phyloP scores from a whole-genome alignment of 1,139 yeast genomes.

The Candida freyschussii region DNA sequence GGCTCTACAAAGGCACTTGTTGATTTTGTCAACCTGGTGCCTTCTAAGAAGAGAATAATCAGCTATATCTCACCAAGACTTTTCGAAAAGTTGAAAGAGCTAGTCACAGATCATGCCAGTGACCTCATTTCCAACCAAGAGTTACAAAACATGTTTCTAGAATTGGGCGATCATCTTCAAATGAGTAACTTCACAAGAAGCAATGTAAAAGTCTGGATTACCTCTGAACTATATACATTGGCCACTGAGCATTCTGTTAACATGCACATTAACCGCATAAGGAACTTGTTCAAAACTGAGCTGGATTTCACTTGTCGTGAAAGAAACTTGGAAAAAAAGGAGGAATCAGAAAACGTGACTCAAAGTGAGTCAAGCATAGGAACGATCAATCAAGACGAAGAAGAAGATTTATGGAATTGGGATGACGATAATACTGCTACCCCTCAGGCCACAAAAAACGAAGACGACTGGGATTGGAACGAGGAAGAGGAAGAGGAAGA shows the following conservation, averaged over 20 bases:
- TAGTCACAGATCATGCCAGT: conserved; percentile 16
- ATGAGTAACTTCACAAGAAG: conserved; percentile 16
- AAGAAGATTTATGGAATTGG: conserved; percentile 9
- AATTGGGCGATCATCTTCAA: conserved; percentile 15
- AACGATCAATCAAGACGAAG: conserved; percentile 2
- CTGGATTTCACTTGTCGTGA: conserved; percentile 10
- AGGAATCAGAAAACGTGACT: not conserved
- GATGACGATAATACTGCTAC: conserved; percentile 8
- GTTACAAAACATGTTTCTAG: conserved; percentile 11
- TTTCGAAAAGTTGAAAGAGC: conserved; percentile 18
- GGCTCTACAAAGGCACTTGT: conserved; percentile 16
- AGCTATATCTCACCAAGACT: conserved; percentile 20
- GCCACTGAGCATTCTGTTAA: conserved; percentile 19
- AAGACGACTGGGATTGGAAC: conserved; percentile 6
- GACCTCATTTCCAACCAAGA: conserved; percentile 8
- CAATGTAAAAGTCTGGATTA: conserved; percentile 21
- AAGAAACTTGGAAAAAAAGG: not conserved
- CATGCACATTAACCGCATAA: conserved; percentile 14
- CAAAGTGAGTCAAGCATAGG: too few relatives aligned
- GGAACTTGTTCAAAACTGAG: conserved; percentile 3
- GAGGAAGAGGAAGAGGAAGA: conserved; percentile 9
- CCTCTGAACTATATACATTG: conserved; percentile 17
- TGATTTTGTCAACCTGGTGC: conserved; percentile 18
- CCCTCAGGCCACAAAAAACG: too few relatives aligned
- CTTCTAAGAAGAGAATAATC: conserved; percentile 11